These are phyloP conservation scores for Pontederia crassipes DNA, from an alignment of 176 grass and related monocot genomes.

Conservation along the genomic window DNA sequence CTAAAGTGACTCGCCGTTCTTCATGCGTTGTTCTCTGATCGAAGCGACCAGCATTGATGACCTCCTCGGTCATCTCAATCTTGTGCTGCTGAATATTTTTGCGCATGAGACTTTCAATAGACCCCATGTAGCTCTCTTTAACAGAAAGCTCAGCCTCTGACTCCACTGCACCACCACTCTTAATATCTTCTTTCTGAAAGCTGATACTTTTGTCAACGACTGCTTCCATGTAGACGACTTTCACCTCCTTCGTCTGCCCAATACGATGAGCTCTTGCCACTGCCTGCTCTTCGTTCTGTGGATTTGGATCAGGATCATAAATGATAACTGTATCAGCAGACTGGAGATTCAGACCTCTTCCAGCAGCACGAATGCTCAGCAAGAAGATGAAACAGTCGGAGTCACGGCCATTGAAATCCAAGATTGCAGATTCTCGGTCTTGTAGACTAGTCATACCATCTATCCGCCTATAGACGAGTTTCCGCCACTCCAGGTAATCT, in stretches of 20 bases:
- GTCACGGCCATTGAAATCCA: slow-evolving; percentile 75
- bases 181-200: slow-evolving; percentile 94
- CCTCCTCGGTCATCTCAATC: slow-evolving; percentile 99
- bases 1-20: slow-evolving; percentile 88
- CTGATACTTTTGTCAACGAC: slow-evolving; percentile 94
- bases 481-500: slow-evolving; percentile 72
- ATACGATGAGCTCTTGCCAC: slow-evolving; percentile 94
- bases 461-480: slow-evolving; percentile 83
- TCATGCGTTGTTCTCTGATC: slow-evolving; percentile 99
- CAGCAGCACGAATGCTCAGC: slow-evolving; percentile 88
- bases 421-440: slow-evolving; percentile 63
- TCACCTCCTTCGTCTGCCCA: slow-evolving; percentile 93
- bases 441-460: slow-evolving; percentile 94
- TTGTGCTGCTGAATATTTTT: slow-evolving; percentile 97
- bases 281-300: slow-evolving; percentile 98
- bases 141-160: slow-evolving; percentile 84
- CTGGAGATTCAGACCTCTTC: slow-evolving; percentile 90
- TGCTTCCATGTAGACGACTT: slow-evolving; percentile 81
- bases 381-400: slow-evolving; percentile 92
- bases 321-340: slow-evolving; percentile 98
- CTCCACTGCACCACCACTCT: slow-evolving; percentile 58
- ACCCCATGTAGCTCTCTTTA: slow-evolving; percentile 83
- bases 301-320: slow-evolving; percentile 97
- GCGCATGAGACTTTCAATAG: slow-evolving; percentile 98
- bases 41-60: slow-evolving; percentile 98